Conservation (phyloP, 805 yeast genomes). For the Lipomyces starkeyi region DNA sequence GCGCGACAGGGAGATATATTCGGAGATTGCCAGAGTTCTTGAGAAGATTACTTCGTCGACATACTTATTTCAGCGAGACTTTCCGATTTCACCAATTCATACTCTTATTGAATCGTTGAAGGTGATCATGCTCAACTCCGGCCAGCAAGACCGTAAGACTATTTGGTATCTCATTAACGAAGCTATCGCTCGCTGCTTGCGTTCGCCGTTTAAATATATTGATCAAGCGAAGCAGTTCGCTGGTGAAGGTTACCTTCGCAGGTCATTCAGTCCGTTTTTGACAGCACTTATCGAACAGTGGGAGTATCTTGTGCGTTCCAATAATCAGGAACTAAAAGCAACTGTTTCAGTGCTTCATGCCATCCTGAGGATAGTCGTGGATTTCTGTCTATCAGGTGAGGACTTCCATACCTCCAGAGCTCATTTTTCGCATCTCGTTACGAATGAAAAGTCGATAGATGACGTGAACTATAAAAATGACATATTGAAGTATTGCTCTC, state of each 20-base stretch:
- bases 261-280: constrained; percentile 60
- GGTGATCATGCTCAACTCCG: constrained; percentile 32
- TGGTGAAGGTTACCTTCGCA: background rate
- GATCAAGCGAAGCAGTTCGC: constrained; percentile 51
- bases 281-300: constrained; percentile 73
- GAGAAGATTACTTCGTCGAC: constrained; percentile 57
- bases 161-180: constrained; percentile 78
- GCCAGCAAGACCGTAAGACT: constrained; percentile 40
- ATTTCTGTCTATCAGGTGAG: constrained; percentile 63
- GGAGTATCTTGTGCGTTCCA: constrained; percentile 54
- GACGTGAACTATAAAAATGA: background rate
- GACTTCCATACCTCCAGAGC: constrained; percentile 43
- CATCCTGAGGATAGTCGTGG: constrained; percentile 6
- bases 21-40: constrained; percentile 58
- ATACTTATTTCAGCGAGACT: constrained; percentile 58
- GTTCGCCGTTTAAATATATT: constrained; percentile 83
- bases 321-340: constrained; percentile 41
- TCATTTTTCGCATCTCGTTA: background rate
- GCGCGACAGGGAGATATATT: constrained; percentile 39
- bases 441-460: background rate
- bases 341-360: constrained; percentile 61
- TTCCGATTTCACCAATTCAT: constrained; percentile 60
- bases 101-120: constrained; percentile 61
- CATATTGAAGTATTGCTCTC: background rate
- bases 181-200: constrained; percentile 68